Base-by-base conservation (phyloP, 306 rosid genomes). In the Sechiopsis laciniata region DNA sequence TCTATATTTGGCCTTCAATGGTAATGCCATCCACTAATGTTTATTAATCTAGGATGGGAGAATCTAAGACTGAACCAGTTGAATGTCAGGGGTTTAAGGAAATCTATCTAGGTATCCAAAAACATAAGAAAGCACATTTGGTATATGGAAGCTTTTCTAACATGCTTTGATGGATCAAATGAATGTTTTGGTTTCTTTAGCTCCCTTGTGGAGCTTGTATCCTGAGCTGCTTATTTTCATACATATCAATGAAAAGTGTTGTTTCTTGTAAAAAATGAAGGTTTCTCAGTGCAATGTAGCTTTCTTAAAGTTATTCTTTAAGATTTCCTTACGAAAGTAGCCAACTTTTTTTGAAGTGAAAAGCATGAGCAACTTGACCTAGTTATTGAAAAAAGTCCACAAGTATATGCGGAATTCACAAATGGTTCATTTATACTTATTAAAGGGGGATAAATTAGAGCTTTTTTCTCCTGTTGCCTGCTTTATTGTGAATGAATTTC, bases 1-100 rank as follows among this genome's bases (percentile, higher is more conserved):
- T 12, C 17, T 19, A 19, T 20, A 45, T 20, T 17, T 42, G 55
- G 2, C 72, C 54, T 21, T 19, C 54, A 65, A 19, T 65, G 54
- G 19, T 67, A 67, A 46, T 67, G 73, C 55, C 20, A 67, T 67
- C 37, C 19, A 12, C 46, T 14, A 7, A 67, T 19, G 51, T 65
- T 65, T 42, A n/a, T 37, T 51, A 65, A 35, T 8, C 54, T 42
- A 40, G 71, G 5, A 35, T 15, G 45, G 54, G 71, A 32, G 22
- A 35, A 9, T 65, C 69, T 63, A 35, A 40, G 69, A 35, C 12
- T 42, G 32, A 42, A 65, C 54, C 8, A 37, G 53, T 29, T 65
- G 53, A 65, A 65, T 42, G 71, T 9, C 26, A 42, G 9, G 24
- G 54, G 54, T n/a, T 42, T 8, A 65, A 42, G n/a, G 22, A 64